phyloP scores from a whole-genome alignment of 352 stramenopile genomes.

The Globisporangium sylvaticum region DNA sequence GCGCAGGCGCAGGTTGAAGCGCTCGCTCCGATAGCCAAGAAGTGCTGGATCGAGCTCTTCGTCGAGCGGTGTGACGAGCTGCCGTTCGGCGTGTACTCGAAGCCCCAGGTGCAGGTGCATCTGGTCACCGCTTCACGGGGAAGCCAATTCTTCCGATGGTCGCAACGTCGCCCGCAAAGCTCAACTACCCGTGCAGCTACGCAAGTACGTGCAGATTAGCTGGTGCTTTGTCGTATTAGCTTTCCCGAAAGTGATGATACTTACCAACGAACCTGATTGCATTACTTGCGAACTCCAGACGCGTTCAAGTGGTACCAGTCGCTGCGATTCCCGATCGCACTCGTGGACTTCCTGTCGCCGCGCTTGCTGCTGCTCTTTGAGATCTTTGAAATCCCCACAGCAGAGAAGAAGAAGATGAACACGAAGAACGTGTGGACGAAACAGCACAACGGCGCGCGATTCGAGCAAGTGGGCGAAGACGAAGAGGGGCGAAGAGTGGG shows the following conservation, averaged over 20 bases:
- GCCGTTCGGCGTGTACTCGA: conserved; percentile 39
- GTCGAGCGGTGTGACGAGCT: conserved; percentile 48
- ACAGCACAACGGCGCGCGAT: conserved; percentile 13
- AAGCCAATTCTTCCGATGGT: conserved; percentile 27
- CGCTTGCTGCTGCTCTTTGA: conserved; percentile 52
- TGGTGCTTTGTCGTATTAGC: background rate
- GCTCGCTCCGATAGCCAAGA: conserved; percentile 11
- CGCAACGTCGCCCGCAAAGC: conserved; percentile 19
- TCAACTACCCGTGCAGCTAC: conserved; percentile 3
- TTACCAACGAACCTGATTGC: background rate
- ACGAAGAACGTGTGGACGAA: conserved; percentile 4
- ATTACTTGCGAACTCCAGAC: conserved; percentile 21
- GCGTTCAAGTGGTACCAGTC: conserved; percentile 53
- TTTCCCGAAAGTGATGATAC: background rate
- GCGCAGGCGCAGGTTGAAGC: background rate
- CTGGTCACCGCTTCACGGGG: conserved; percentile 49
- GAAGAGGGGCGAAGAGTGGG: too few relatives aligned
- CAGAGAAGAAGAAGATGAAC: conserved; percentile 20
- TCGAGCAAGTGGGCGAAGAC: conserved; percentile 20
- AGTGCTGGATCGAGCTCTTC: conserved; percentile 31
- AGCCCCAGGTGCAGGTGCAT: conserved; percentile 43
- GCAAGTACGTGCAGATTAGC: conserved; percentile 12
- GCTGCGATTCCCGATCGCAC: conserved; percentile 25
- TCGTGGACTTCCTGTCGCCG: conserved; percentile 35
- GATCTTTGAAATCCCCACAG: conserved; percentile 31